Percentiles rank a stretch among this genome's conserved stretches.
Evolutionary conservation across 108 stramenopile species (phyloP).

Genomic region (Conticribra weissflogii): DNA sequence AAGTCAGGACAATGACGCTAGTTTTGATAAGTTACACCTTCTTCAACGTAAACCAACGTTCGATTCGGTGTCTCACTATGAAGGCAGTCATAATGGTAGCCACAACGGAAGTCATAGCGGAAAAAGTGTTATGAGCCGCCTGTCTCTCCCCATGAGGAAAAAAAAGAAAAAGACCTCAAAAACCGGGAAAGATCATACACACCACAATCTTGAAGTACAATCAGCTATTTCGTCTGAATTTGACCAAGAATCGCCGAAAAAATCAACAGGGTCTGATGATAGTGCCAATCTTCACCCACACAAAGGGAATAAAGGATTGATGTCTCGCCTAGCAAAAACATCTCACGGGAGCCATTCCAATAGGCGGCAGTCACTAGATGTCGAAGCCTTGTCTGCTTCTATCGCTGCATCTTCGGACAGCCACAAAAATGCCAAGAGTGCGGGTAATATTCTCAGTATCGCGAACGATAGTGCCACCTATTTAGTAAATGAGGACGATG

Average conservation of each 20-base stretch:
- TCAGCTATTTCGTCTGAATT: constrained; percentile 1
- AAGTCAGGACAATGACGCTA: too few species aligned
- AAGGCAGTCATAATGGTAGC: background rate
- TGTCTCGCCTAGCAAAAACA: constrained; percentile 16
- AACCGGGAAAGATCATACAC: background rate
- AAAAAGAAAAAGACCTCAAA: background rate
- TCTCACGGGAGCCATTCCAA: too few species aligned
- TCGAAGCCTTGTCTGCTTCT: constrained; percentile 8
- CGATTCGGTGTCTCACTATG: too few species aligned
- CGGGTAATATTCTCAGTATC: background rate
- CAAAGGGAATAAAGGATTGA: background rate
- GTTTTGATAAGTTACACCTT: background rate
- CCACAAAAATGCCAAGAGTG: constrained; percentile 9
- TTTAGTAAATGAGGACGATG: constrained; percentile 8
- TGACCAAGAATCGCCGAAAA: constrained; percentile 10
- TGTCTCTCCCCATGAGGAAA: background rate
- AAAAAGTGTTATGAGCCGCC: constrained; percentile 24
- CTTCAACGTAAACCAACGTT: too few species aligned
- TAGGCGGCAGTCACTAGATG: constrained; percentile 2
- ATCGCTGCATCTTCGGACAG: constrained; percentile 3
- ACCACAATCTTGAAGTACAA: background rate
- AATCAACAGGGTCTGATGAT: constrained; percentile 20
- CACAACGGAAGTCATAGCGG: constrained; percentile 7
- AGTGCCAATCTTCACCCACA: constrained; percentile 1
- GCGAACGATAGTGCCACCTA: background rate